Evolutionary conservation across 345 rosid genomes (phyloP).

Genomic region (Erucastrum elatum): DNA sequence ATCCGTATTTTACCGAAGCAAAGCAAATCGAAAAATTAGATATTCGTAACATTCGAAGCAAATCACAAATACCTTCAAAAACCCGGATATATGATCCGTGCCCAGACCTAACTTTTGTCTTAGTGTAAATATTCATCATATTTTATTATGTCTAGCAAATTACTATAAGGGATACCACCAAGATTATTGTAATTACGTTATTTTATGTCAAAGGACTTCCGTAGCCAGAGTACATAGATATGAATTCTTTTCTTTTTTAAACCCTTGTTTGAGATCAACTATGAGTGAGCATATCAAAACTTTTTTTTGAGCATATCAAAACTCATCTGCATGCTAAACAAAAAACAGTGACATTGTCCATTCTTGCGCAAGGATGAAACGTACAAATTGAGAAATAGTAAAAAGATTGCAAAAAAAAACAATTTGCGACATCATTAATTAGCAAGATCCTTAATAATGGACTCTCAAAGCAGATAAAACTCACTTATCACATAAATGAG

Average conservation of each 20-base stretch:
- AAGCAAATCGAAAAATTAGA: no score
- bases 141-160: background rate
- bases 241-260: background rate
- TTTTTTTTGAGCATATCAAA: background rate
- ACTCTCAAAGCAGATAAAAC: slow-evolving; percentile 13
- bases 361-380: no score
- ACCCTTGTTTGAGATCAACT: background rate
- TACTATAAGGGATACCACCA: background rate
- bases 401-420: no score
- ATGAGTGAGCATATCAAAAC: background rate
- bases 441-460: background rate
- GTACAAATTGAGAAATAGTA: no score
- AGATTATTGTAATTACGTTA: background rate
- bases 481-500: slow-evolving; percentile 24
- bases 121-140: background rate
- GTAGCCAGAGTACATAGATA: background rate
- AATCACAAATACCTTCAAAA: no score
- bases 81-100: no score
- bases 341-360: background rate
- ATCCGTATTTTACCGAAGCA: no score
- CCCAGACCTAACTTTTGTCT: no score
- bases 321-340: background rate
- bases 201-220: background rate
- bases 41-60: no score
- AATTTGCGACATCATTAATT: background rate